phyloP scores from a whole-genome alignment of 305 asterid species.

The Salvia sclarea region DNA sequence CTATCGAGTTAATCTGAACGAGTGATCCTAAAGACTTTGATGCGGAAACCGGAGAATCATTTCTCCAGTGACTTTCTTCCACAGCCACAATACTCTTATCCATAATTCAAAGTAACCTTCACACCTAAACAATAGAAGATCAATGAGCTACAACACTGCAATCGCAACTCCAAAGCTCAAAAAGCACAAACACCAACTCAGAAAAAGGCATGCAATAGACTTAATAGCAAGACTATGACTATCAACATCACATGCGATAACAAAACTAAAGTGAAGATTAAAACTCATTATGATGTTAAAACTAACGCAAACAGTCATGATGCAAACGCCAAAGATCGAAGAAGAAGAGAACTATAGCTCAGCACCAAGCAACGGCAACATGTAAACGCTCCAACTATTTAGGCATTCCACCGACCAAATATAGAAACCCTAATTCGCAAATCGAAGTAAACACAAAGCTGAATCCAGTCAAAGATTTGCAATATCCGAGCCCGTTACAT shows the following conservation, averaged over 20 bases:
- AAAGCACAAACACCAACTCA: neutral
- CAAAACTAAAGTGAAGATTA: constrained; percentile 4
- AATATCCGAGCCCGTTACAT: neutral
- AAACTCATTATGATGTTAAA: neutral
- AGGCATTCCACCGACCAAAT: constrained; percentile 5
- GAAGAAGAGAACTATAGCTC: neutral
- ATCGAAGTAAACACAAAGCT: constrained; percentile 16
- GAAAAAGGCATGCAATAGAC: constrained; percentile 1
- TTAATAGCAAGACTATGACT: neutral
- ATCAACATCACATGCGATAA: constrained; percentile 17
- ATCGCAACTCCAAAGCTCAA: neutral
- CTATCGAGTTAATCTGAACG: constrained; percentile 48
- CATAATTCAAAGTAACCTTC: constrained; percentile 45
- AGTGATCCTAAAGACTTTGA: constrained; percentile 42
- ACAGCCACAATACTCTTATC: constrained; percentile 40
- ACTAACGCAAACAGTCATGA: neutral
- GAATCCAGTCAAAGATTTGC: constrained; percentile 5
- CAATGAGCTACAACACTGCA: neutral
- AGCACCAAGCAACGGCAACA: neutral
- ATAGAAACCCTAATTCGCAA: constrained; percentile 42
- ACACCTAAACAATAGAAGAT: constrained; percentile 12
- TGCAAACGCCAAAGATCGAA: neutral
- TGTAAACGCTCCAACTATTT: constrained; percentile 12
- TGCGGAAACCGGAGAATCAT: constrained; percentile 36
- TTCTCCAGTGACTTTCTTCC: constrained; percentile 37